Evolutionary conservation across 176 grass and related monocot genomes (phyloP).

Genomic region (Puccinellia tenuiflora): DNA sequence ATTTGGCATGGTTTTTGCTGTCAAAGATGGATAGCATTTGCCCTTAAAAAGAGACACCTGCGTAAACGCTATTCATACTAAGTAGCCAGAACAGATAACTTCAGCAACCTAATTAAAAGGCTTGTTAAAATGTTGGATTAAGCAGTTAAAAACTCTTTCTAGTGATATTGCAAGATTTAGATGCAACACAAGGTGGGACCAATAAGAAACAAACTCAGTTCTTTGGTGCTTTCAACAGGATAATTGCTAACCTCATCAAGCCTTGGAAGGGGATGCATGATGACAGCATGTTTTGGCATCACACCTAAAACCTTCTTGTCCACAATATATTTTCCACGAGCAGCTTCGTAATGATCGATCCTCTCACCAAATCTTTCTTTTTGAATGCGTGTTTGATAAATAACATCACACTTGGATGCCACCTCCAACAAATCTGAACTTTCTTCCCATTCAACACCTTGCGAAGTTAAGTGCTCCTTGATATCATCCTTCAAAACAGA

Average conservation of each 20-base stretch:
- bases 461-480: slow-evolving; percentile 71
- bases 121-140: background rate
- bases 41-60: too few relatives aligned
- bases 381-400: slow-evolving; percentile 94
- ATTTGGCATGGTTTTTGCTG: slow-evolving; percentile 3
- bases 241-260: slow-evolving; percentile 69
- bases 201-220: background rate
- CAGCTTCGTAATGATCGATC: slow-evolving; percentile 82
- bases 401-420: slow-evolving; percentile 70
- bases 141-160: background rate
- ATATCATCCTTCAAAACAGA: slow-evolving; percentile 69
- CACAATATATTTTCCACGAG: slow-evolving; percentile 86
- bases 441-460: slow-evolving; percentile 90
- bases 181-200: background rate
- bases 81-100: background rate
- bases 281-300: slow-evolving; percentile 71
- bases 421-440: slow-evolving; percentile 85
- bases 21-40: too few relatives aligned
- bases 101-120: background rate
- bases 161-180: background rate
- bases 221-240: background rate
- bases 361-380: slow-evolving; percentile 94
- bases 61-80: too few relatives aligned
- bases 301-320: slow-evolving; percentile 77
- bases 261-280: slow-evolving; percentile 96